These are phyloP conservation scores for Colletotrichum sp. DNA, from an alignment of 2,329 filamentous ascomycete species.

Conservation along the genomic window DNA sequence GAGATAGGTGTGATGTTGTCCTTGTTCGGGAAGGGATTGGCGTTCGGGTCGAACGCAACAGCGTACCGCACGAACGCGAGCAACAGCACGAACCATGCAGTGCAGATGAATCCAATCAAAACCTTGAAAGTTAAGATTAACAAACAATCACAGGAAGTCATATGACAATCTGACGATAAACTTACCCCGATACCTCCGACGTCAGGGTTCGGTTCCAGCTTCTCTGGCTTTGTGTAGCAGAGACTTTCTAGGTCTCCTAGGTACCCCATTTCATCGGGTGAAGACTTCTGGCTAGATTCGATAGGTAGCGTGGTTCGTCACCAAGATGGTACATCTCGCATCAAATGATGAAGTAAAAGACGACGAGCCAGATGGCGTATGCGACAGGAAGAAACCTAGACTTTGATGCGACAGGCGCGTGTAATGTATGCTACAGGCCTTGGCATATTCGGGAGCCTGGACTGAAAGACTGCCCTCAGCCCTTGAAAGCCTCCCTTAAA, in stretches of 20 bases:
- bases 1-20: background rate
- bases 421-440: background rate
- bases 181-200: background rate
- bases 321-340: background rate
- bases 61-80: background rate
- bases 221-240: background rate
- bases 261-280: background rate
- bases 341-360: too few species aligned
- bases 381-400: too few species aligned
- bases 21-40: background rate
- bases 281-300: background rate
- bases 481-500: too few species aligned
- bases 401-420: fast-evolving
- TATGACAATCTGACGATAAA: background rate
- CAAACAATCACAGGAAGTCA: fast-evolving
- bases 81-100: background rate
- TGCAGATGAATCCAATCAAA: background rate
- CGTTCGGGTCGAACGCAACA: background rate
- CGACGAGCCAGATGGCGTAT: too few species aligned
- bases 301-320: fast-evolving
- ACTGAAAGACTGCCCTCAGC: background rate
- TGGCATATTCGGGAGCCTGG: background rate
- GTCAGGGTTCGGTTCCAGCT: background rate
- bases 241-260: background rate
- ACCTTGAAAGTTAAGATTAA: background rate